phyloP scores from a whole-genome alignment of 306 rosid genomes.

The Cicer arietinum region DNA sequence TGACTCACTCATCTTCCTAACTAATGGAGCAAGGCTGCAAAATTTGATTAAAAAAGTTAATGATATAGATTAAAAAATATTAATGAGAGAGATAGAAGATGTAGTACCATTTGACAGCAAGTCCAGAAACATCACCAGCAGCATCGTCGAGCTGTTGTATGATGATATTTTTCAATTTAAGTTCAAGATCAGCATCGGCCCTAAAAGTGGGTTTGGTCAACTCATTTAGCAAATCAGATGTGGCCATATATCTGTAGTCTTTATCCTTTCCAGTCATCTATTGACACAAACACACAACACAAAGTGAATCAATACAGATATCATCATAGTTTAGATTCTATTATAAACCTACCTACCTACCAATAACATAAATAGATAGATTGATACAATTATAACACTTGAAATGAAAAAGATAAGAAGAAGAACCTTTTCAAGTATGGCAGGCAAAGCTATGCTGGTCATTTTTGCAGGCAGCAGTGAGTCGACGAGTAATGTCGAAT shows the following conservation, averaged over 20 bases:
- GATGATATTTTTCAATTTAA: conserved; percentile 70
- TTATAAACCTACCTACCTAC: neutral
- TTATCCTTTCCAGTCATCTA: conserved; percentile 98
- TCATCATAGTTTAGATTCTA: neutral
- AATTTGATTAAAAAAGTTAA: neutral
- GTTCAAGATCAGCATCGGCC: conserved; percentile 82
- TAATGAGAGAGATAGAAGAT: neutral
- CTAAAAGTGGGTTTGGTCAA: conserved; percentile 69
- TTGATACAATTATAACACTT: too few species aligned
- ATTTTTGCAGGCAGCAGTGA: too few species aligned
- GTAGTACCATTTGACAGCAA: conserved; percentile 88
- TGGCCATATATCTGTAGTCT: conserved; percentile 94
- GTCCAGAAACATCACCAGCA: conserved; percentile 92
- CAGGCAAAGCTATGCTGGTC: too few species aligned
- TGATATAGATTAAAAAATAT: conserved; percentile 9
- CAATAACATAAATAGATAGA: too few species aligned
- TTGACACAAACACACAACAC: neutral
- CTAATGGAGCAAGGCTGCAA: conserved; percentile 93
- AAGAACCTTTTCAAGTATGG: too few species aligned
- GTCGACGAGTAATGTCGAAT: too few species aligned
- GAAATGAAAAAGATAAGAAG: too few species aligned
- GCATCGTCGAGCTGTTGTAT: conserved; percentile 95
- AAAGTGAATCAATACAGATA: neutral
- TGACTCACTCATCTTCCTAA: conserved; percentile 81
- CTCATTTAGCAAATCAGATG: conserved; percentile 87